Base-by-base conservation (phyloP, 352 stramenopile genomes). In the Phytopythium vexans region DNA sequence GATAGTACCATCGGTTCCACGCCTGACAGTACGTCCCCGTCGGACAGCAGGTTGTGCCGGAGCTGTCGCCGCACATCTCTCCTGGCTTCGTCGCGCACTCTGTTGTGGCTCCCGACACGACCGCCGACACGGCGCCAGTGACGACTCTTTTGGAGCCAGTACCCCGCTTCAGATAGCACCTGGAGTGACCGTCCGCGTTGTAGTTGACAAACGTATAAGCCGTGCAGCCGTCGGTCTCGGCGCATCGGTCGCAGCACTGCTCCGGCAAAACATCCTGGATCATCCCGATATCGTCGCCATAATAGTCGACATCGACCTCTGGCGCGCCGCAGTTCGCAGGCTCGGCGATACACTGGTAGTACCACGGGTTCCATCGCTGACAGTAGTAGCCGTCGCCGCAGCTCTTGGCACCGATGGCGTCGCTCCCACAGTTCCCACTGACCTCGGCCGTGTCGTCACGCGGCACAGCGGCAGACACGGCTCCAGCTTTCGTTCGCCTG, bases 21-120 rank as follows among this genome's bases (percentile, higher is more conserved):
- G n/a, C n/a, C 62, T 82, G 72, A 56, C 75, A 86, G 60, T 80
- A 86, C 27, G 60, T 58, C n/a, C 69, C 60, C 49, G 72, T 60
- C 36, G 64, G 73, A 47, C 73, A 83, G 36, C 64, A 64, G 32
- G 46, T 58, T 7, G 42, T 52, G 1, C 62, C 57, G 15, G 40
- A 9, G 11, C 57, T 58, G 38, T 74, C 56, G 4, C 60, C 60
- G 27, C 60, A 68, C 3, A 42, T n/a, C n/a, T n/a, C 8, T 52
- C 46, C 8, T 16, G n/a, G n/a, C n/a, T n/a, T n/a, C n/a, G n/a
- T n/a, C n/a, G n/a, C n/a, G n/a, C n/a, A n/a, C n/a, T n/a, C n/a
- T n/a, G n/a, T n/a, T n/a, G n/a, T n/a, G n/a, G n/a, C n/a, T n/a
- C n/a, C n/a, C n/a, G n/a, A n/a, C n/a, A n/a, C n/a, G n/a, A n/a